Evolutionary conservation across 345 rosid genomes (phyloP).

Genomic region (Acer negundo): DNA sequence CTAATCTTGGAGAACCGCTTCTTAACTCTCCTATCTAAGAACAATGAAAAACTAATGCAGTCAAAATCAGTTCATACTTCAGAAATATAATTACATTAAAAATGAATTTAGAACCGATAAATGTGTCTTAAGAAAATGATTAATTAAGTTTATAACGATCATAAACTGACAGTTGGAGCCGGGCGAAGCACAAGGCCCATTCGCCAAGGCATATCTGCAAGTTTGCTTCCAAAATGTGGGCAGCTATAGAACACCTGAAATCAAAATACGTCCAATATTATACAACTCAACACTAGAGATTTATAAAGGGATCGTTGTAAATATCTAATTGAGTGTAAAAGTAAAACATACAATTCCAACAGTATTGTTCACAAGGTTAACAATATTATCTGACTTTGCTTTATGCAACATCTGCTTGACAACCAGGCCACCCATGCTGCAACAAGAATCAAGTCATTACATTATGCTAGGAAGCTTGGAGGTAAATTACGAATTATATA

Average conservation of each 20-base stretch:
- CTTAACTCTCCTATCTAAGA: conserved; percentile 86
- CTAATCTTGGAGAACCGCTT: conserved; percentile 89
- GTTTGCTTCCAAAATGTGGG: conserved; percentile 97
- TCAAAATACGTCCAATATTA: conserved; percentile 13
- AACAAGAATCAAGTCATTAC: conserved; percentile 4
- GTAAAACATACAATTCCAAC: conserved; percentile 76
- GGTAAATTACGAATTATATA: background rate
- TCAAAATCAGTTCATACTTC: conserved; percentile 9
- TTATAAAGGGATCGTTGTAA: background rate
- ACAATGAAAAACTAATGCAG: conserved; percentile 21
- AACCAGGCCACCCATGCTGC: conserved; percentile 97
- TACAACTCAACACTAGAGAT: conserved; percentile 16
- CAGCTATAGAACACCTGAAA: conserved; percentile 94
- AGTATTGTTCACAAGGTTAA: conserved; percentile 79
- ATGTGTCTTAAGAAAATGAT: background rate
- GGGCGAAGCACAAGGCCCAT: conserved; percentile 97
- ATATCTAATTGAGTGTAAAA: conserved; percentile 29
- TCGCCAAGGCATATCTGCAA: conserved; percentile 99
- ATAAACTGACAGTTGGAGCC: conserved; percentile 80
- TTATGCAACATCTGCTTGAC: conserved; percentile 91
- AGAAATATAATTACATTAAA: background rate
- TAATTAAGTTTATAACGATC: background rate
- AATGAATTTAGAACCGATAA: conserved; percentile 8
- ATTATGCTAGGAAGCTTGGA: background rate
- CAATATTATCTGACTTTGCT: conserved; percentile 82